Percentiles rank a stretch among this genome's conserved stretches.
phyloP scores from a whole-genome alignment of 2,329 filamentous ascomycete genomes.

The Pseudogymnoascus sp. region DNA sequence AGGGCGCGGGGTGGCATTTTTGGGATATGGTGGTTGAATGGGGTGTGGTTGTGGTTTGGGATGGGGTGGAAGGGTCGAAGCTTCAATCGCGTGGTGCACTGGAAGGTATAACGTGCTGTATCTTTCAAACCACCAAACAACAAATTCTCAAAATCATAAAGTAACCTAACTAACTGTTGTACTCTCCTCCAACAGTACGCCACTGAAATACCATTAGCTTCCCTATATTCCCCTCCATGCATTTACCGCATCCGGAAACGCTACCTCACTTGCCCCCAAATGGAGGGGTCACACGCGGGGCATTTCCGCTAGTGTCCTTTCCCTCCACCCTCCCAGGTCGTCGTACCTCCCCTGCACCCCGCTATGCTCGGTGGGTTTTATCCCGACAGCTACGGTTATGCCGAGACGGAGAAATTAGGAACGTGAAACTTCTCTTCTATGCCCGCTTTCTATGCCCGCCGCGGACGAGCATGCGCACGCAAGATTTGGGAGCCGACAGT shows the following conservation, averaged over 20 bases:
- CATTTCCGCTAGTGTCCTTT: not conserved
- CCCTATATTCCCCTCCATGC: not conserved
- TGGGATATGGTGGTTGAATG: not conserved
- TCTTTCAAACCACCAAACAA: too few species aligned
- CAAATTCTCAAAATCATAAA: too few species aligned
- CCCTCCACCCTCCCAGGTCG: not conserved
- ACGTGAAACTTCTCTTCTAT: not conserved
- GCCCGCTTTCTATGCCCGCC: not conserved
- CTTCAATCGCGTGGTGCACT: too few species aligned
- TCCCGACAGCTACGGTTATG: not conserved
- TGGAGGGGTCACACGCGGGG: not conserved
- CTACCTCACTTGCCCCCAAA: not conserved
- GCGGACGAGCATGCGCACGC: not conserved
- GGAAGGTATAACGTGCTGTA: too few species aligned
- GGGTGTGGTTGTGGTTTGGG: not conserved
- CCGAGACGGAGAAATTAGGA: conserved; percentile 5
- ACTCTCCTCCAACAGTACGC: too few species aligned
- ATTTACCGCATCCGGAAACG: not conserved
- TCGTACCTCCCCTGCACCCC: not conserved
- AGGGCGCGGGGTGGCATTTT: conserved; percentile 32
- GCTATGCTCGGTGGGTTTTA: not conserved
- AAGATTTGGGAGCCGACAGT: not conserved
- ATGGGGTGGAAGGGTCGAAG: not conserved
- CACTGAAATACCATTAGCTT: not conserved
- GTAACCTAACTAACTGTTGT: too few species aligned